Conservation (phyloP, 1,284 basidiomycete genomes). For the Bondarzewia mesenterica region DNA sequence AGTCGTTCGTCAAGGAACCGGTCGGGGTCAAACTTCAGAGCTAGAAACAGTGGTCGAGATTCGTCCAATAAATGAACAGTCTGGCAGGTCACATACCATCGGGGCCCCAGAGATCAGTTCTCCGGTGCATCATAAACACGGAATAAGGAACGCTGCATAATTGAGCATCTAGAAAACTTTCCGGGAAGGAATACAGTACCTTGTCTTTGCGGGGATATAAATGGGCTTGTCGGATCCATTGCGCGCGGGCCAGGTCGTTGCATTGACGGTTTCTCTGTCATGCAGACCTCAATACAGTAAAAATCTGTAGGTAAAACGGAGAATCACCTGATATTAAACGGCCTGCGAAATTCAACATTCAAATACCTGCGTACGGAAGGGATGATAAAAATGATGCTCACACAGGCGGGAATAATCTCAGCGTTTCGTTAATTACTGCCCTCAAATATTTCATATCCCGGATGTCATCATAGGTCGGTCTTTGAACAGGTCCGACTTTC, state of each 20-base stretch:
- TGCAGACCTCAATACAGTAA: background rate
- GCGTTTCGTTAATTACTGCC: background rate
- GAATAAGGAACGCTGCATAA: background rate
- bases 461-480: background rate
- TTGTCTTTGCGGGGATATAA: background rate
- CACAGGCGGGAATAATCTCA: background rate
- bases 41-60: constrained; percentile 11
- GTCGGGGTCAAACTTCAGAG: constrained; percentile 23
- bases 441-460: background rate
- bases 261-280: background rate
- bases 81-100: background rate
- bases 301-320: no score
- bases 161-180: background rate
- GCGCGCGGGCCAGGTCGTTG: background rate
- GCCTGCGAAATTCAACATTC: no score
- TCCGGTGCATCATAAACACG: background rate
- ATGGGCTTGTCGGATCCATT: background rate
- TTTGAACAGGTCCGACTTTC: background rate
- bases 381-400: background rate
- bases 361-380: no score
- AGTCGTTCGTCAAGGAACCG: constrained; percentile 23
- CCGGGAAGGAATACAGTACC: background rate
- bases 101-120: constrained; percentile 1
- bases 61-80: background rate
- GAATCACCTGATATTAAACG: no score